phyloP scores from a whole-genome alignment of 257 asterid species.

The Gardenia jasminoides region DNA sequence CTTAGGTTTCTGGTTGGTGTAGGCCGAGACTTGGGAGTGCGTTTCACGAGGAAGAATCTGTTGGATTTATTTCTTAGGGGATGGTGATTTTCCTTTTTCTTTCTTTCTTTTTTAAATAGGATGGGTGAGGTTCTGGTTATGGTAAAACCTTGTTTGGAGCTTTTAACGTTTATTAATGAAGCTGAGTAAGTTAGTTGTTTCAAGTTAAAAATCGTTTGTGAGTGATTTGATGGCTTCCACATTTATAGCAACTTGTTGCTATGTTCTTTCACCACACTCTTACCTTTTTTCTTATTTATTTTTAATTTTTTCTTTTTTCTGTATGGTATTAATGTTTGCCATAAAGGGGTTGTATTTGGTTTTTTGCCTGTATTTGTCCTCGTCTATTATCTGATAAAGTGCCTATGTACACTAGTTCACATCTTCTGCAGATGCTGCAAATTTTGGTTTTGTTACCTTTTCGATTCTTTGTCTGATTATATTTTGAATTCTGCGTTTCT shows the following conservation, averaged over 20 bases:
- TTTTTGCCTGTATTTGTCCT: background rate
- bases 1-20: background rate
- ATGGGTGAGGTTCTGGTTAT: background rate
- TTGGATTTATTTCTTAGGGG: background rate
- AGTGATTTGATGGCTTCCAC: slow-evolving; percentile 4
- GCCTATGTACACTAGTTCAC: background rate
- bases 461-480: background rate
- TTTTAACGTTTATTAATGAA: slow-evolving; percentile 14
- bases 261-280: background rate
- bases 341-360: background rate
- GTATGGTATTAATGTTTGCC: background rate
- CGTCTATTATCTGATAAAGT: background rate
- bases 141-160: background rate
- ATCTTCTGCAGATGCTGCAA: background rate
- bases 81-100: background rate
- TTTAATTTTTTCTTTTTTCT: background rate
- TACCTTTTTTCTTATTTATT: background rate
- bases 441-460: background rate
- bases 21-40: background rate
- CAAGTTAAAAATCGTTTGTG: slow-evolving; percentile 8
- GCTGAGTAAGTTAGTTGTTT: background rate
- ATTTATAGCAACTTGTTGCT: slow-evolving; percentile 9
- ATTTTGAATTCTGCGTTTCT: background rate
- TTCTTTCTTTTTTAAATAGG: no score
- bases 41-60: slow-evolving; percentile 12